Conservation (phyloP, 306 rosid species). For the Vigna nakashimae region DNA sequence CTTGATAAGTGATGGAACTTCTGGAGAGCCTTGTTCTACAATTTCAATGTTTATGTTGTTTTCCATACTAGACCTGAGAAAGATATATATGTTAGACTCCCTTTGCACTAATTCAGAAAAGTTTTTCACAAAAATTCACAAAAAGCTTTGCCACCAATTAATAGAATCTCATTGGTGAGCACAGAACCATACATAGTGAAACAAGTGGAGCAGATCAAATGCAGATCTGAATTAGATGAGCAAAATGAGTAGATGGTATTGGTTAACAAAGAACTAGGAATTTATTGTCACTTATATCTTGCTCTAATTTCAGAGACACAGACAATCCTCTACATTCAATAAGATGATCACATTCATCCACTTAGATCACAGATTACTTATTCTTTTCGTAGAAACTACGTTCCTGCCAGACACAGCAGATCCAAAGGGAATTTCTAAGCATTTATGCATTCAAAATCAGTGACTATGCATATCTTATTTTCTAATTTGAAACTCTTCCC, state of each 20-base stretch:
- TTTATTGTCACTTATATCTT: background rate
- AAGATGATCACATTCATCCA: slow-evolving; percentile 10
- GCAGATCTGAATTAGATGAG: slow-evolving; percentile 13
- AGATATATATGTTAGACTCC: slow-evolving; percentile 3
- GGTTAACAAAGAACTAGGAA: slow-evolving; percentile 5
- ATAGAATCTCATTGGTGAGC: background rate
- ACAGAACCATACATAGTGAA: background rate
- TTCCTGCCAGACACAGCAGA: background rate
- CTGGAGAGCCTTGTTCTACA: slow-evolving; percentile 40
- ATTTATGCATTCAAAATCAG: background rate
- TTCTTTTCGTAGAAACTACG: background rate
- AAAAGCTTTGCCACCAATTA: background rate
- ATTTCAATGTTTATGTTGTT: slow-evolving; percentile 35
- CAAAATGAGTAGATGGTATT: slow-evolving; percentile 3
- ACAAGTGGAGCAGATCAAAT: slow-evolving; percentile 5
- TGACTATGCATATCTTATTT: slow-evolving; percentile 1
- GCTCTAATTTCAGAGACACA: background rate
- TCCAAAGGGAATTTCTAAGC: slow-evolving; percentile 4
- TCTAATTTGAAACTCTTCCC: background rate
- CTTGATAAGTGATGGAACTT: slow-evolving; percentile 65
- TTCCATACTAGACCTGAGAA: slow-evolving; percentile 57
- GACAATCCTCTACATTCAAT: background rate
- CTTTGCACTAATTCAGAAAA: background rate
- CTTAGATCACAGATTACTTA: background rate
- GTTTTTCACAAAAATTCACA: background rate